A percentile compares a stretch with the other conserved stretches of the same genome.
Conservation (phyloP, 2,329 filamentous ascomycete genomes). For the Hymenoscyphus fructigenus region DNA sequence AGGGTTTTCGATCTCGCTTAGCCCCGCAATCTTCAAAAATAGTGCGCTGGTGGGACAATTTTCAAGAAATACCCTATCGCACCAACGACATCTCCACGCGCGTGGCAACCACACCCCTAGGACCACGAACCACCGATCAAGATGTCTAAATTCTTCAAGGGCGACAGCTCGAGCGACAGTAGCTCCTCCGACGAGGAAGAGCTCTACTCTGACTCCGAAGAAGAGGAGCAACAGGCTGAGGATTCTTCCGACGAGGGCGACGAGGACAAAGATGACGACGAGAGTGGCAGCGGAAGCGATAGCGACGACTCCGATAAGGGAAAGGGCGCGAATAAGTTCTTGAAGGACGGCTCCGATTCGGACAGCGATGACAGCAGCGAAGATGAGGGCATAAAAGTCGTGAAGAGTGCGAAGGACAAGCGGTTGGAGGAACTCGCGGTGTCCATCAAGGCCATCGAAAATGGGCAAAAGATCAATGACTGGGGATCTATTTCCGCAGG, state of each 20-base stretch:
- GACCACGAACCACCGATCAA: conserved; percentile 40
- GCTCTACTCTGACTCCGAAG: conserved; percentile 69
- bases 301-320: conserved; percentile 64
- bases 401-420: conserved; percentile 99
- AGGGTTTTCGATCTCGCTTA: conserved; percentile 21
- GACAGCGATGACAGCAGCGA: conserved; percentile 83
- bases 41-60: conserved; percentile 13
- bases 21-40: conserved; percentile 16
- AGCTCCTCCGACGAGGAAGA: conserved; percentile 93
- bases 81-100: conserved; percentile 14
- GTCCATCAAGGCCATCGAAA: conserved; percentile 88
- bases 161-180: conserved; percentile 93
- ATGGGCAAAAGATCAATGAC: conserved; percentile 95
- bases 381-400: conserved; percentile 78
- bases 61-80: conserved; percentile 16
- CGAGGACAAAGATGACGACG: conserved; percentile 45
- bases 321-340: conserved; percentile 77
- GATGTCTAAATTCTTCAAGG: conserved; percentile 97
- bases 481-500: conserved; percentile 91
- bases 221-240: conserved; percentile 59
- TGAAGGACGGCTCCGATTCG: conserved; percentile 66
- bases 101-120: conserved; percentile 11
- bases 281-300: conserved; percentile 59
- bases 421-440: conserved; percentile 88
- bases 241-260: conserved; percentile 47